These are phyloP conservation scores for Lipomyces starkeyi DNA, from an alignment of 805 yeast species.

Conservation along the genomic window DNA sequence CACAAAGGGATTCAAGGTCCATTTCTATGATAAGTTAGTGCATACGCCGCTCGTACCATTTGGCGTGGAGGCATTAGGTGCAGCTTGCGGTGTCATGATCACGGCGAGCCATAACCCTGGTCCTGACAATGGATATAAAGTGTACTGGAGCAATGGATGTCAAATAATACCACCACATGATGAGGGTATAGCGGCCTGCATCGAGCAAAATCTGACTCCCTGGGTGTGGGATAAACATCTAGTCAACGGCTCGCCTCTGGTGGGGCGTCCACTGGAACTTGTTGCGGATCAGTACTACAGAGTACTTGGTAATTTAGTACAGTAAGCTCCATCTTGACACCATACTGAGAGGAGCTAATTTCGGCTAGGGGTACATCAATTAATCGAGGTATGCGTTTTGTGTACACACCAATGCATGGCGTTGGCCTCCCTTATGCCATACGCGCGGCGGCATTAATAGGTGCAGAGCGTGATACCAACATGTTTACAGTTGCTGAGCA, in stretches of 20 bases:
- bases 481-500: constrained; percentile 65
- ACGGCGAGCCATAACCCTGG: constrained; percentile 76
- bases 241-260: constrained; percentile 31
- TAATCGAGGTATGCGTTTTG: constrained; percentile 53
- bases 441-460: constrained; percentile 50
- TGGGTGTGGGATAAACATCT: constrained; percentile 55
- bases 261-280: constrained; percentile 27
- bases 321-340: neutral
- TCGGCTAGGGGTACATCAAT: constrained; percentile 39
- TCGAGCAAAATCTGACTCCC: constrained; percentile 66
- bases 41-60: constrained; percentile 96
- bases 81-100: constrained; percentile 88
- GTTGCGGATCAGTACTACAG: constrained; percentile 28
- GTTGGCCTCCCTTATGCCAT: constrained; percentile 75
- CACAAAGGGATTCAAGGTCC: constrained; percentile 69
- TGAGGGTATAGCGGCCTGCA: constrained; percentile 66
- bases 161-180: constrained; percentile 96
- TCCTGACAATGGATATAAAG: constrained; percentile 89
- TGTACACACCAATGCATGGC: constrained; percentile 96
- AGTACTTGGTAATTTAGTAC: constrained; percentile 16
- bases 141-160: constrained; percentile 91
- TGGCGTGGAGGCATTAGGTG: constrained; percentile 64
- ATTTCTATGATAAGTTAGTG: constrained; percentile 48
- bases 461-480: constrained; percentile 44
- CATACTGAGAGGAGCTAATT: too few relatives aligned